These are phyloP conservation scores for Pichia phayaonensis DNA, from an alignment of 805 yeast genomes.

Conservation along the genomic window DNA sequence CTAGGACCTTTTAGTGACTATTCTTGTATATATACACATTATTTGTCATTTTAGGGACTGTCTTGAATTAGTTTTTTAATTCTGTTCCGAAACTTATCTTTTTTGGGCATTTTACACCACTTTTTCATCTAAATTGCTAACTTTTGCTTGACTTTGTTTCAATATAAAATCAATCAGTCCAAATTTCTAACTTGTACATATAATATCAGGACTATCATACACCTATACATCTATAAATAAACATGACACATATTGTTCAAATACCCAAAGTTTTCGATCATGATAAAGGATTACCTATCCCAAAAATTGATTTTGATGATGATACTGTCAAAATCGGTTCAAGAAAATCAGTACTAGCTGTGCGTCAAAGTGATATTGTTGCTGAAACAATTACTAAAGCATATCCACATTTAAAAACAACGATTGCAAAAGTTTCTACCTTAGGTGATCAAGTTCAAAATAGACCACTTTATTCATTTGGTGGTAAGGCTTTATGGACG, in stretches of 20 bases:
- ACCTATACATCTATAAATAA: neutral
- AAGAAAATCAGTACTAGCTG: slow-evolving; percentile 80
- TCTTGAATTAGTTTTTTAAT: neutral
- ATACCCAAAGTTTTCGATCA: slow-evolving; percentile 10
- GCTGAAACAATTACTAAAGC: slow-evolving; percentile 45
- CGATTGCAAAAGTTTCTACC: slow-evolving; percentile 74
- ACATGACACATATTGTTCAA: slow-evolving; percentile 7
- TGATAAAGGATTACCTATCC: neutral
- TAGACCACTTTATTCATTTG: slow-evolving; percentile 86
- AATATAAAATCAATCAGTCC: neutral
- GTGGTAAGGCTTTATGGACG: slow-evolving; percentile 96
- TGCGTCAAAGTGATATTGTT: slow-evolving; percentile 74
- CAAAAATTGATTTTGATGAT: slow-evolving; percentile 4
- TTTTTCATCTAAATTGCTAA: neutral
- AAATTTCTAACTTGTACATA: neutral
- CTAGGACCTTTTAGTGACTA: neutral
- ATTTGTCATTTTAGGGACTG: neutral
- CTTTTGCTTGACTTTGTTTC: neutral
- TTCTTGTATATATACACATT: neutral
- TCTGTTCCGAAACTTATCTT: neutral
- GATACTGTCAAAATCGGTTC: slow-evolving; percentile 62
- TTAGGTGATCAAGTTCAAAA: slow-evolving; percentile 84
- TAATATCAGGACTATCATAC: no score
- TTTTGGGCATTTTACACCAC: neutral
- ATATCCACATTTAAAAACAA: slow-evolving; percentile 62